Evolutionary conservation across 2,329 filamentous ascomycete species (phyloP).

Genomic region (Kalmusia sp.): DNA sequence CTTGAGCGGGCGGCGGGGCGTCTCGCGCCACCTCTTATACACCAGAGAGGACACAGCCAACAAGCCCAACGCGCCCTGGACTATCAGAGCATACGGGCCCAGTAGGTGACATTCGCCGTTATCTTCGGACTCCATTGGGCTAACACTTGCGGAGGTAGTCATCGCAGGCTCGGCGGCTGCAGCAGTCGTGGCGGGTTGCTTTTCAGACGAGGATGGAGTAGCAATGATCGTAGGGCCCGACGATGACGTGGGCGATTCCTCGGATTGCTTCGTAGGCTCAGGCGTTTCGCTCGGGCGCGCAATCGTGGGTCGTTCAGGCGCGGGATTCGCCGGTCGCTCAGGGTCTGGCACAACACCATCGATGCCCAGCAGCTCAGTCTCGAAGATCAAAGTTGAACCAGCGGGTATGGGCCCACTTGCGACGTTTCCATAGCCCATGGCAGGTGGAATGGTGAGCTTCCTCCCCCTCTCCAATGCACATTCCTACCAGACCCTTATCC

Average conservation of each 20-base stretch:
- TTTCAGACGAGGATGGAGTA: conserved; percentile 18
- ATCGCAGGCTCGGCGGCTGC: conserved; percentile 17
- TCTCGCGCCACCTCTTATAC: conserved; percentile 90
- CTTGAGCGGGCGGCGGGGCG: conserved; percentile 89
- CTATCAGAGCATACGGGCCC: conserved; percentile 87
- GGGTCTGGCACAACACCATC: conserved; percentile 55
- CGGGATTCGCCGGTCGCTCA: no score
- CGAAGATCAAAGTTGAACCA: conserved; percentile 83
- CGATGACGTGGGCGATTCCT: conserved; percentile 5
- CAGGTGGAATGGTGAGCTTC: conserved; percentile 88
- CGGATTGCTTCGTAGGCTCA: conserved; percentile 13
- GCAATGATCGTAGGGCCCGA: conserved; percentile 12
- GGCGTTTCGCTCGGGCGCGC: conserved; percentile 13
- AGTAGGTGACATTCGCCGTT: conserved; percentile 85
- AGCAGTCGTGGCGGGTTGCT: conserved; percentile 19
- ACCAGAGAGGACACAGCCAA: conserved; percentile 87
- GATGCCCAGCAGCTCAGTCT: conserved; percentile 89
- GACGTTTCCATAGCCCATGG: conserved; percentile 80
- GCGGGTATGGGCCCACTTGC: conserved; percentile 79
- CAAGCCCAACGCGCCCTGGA: conserved; percentile 85
- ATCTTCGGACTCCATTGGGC: conserved; percentile 53
- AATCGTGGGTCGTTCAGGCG: conserved; percentile 13
- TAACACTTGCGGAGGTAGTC: conserved; percentile 27
- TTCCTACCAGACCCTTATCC: conserved; percentile 88
- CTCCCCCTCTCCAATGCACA: conserved; percentile 96